phyloP scores from a whole-genome alignment of 805 yeast species.

The Candida yuanshanica region DNA sequence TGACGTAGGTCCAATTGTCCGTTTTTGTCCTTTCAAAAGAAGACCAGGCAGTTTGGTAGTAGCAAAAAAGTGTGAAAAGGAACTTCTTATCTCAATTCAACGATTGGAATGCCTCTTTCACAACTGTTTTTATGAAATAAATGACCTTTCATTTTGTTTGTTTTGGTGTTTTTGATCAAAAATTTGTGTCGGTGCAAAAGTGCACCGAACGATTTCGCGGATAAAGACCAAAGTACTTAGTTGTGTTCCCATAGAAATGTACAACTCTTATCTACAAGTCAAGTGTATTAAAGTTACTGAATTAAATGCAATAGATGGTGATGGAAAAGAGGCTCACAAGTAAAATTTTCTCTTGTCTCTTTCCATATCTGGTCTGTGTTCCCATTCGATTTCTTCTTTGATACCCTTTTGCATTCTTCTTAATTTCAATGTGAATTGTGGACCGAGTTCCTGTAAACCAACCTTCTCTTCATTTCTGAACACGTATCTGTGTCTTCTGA shows the following conservation, averaged over 20 bases:
- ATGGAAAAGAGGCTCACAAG: slow-evolving; percentile 34
- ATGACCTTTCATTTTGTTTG: not conserved
- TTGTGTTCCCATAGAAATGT: not conserved
- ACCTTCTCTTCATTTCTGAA: slow-evolving; percentile 88
- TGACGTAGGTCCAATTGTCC: not conserved
- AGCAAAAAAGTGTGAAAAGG: not conserved
- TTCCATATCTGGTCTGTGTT: slow-evolving; percentile 94
- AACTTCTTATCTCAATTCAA: not conserved
- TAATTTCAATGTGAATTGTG: slow-evolving; percentile 87
- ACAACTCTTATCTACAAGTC: not conserved
- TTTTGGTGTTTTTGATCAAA: not conserved
- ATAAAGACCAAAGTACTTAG: too few relatives aligned
- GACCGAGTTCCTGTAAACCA: slow-evolving; percentile 94
- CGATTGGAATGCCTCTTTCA: not conserved
- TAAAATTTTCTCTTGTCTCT: slow-evolving; percentile 91
- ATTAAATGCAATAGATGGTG: not conserved
- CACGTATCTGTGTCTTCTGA: slow-evolving; percentile 90
- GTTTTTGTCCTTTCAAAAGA: not conserved
- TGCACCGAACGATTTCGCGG: not conserved
- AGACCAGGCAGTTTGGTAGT: not conserved
- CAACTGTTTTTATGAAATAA: not conserved
- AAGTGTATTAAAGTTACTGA: too few relatives aligned
- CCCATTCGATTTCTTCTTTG: slow-evolving; percentile 93
- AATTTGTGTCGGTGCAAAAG: not conserved
- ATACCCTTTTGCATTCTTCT: slow-evolving; percentile 89